Conservation (phyloP, 129 eudicot genomes). For the Artemisia argyi region DNA sequence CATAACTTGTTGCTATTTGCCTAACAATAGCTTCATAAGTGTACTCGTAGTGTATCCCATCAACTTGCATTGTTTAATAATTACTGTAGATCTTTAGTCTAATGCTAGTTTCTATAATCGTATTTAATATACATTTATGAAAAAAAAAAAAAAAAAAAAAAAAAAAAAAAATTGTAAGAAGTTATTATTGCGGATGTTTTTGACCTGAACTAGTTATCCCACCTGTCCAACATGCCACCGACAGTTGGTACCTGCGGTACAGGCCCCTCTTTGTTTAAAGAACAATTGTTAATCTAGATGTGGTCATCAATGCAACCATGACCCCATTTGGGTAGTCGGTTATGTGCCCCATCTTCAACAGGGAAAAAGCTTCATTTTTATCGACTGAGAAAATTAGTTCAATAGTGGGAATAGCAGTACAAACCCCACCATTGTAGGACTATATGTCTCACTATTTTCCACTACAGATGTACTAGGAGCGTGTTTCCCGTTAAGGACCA, state of each 20-base stretch:
- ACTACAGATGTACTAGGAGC: slow-evolving; percentile 13
- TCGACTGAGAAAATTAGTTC: slow-evolving; percentile 24
- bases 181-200: background rate
- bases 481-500: slow-evolving; percentile 8
- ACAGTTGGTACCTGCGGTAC: background rate
- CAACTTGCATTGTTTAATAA: no score
- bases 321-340: slow-evolving; percentile 25
- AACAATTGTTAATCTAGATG: slow-evolving; percentile 6
- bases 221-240: background rate
- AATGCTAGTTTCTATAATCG: no score
- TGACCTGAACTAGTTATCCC: background rate
- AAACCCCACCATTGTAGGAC: slow-evolving; percentile 21
- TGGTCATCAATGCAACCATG: slow-evolving; percentile 16
- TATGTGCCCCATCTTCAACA: slow-evolving; percentile 27
- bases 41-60: background rate
- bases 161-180: background rate
- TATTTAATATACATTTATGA: background rate
- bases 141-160: background rate
- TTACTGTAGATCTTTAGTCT: no score
- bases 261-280: slow-evolving; percentile 3
- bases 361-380: slow-evolving; percentile 15
- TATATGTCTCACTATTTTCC: slow-evolving; percentile 12
- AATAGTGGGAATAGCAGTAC: slow-evolving; percentile 13
- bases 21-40: no score
- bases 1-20: no score